These are phyloP conservation scores for Mycena floridula DNA, from an alignment of 768 basidiomycete species.

Conservation along the genomic window DNA sequence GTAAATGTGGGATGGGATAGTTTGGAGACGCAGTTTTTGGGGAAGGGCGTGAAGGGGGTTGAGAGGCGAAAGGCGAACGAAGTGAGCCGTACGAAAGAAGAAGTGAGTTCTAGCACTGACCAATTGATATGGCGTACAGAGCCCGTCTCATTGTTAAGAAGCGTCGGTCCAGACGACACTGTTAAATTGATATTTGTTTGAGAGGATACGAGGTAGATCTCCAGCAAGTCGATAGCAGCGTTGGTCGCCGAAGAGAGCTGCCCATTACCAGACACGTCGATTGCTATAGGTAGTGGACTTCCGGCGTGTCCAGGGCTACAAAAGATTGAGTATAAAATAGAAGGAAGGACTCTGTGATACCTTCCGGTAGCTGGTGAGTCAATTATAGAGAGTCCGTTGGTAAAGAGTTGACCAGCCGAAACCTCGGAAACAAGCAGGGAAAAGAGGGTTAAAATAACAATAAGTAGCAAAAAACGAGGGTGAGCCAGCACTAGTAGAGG, in stretches of 20 bases:
- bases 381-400: conserved; percentile 24
- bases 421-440: conserved; percentile 5
- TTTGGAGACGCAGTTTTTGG: neutral
- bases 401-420: conserved; percentile 22
- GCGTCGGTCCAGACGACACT: conserved; percentile 26
- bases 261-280: conserved; percentile 42
- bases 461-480: conserved; percentile 6
- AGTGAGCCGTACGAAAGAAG: too few species aligned
- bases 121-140: conserved; percentile 33
- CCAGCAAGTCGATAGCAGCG: conserved; percentile 31
- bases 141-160: conserved; percentile 33
- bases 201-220: conserved; percentile 38
- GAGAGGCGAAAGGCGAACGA: too few species aligned
- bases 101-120: too few species aligned
- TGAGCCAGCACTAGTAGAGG: conserved; percentile 14
- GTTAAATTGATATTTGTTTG: conserved; percentile 31
- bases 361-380: conserved; percentile 19
- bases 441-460: conserved; percentile 1
- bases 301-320: conserved; percentile 18
- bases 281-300: conserved; percentile 23
- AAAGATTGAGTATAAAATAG: conserved; percentile 9
- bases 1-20: conserved; percentile 13
- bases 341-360: conserved; percentile 3
- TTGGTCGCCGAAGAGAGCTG: conserved; percentile 29
- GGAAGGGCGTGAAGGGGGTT: too few species aligned